phyloP scores from a whole-genome alignment of 805 yeast genomes.

The Lipomyces yamanashiensis region DNA sequence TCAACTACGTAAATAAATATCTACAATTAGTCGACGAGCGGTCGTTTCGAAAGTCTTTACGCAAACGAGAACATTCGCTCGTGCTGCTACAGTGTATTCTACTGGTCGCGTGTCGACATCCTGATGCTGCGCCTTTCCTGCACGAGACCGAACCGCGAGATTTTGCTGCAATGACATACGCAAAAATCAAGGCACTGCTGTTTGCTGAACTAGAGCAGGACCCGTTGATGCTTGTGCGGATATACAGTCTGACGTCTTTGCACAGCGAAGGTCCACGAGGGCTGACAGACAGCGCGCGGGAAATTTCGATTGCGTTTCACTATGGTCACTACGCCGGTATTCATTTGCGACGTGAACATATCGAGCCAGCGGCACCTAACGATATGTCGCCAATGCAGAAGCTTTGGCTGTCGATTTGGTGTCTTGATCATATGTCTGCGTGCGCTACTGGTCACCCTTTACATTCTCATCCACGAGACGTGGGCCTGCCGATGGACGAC shows the following conservation, averaged over 20 bases:
- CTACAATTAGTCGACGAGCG: slow-evolving; percentile 52
- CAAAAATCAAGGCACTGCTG: slow-evolving; percentile 47
- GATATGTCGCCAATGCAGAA: slow-evolving; percentile 30
- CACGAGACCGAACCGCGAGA: slow-evolving; percentile 41
- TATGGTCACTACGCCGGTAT: slow-evolving; percentile 49
- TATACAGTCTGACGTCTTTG: slow-evolving; percentile 47
- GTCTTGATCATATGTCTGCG: slow-evolving; percentile 48
- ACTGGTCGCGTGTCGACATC: slow-evolving; percentile 50
- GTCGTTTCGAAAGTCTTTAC: slow-evolving; percentile 46
- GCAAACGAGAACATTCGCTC: slow-evolving; percentile 46
- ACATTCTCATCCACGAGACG: slow-evolving; percentile 48
- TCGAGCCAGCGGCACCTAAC: slow-evolving; percentile 31
- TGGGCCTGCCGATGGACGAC: slow-evolving; percentile 41
- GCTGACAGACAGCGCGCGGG: slow-evolving; percentile 31
- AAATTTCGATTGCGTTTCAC: slow-evolving; percentile 47
- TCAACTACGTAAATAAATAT: slow-evolving; percentile 48
- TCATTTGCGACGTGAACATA: slow-evolving; percentile 45
- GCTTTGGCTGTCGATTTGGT: slow-evolving; percentile 49
- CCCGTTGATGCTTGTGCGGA: slow-evolving; percentile 46
- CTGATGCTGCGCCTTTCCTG: slow-evolving; percentile 44
- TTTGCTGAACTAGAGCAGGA: slow-evolving; percentile 49
- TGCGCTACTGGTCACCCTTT: slow-evolving; percentile 49
- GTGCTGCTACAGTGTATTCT: slow-evolving; percentile 50
- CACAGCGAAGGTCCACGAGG: slow-evolving; percentile 50
- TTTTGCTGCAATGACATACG: slow-evolving; percentile 42